A percentile compares a stretch with the other conserved stretches of the same genome.
phyloP scores from a whole-genome alignment of 345 rosid species.

The Orychophragmus violaceus region DNA sequence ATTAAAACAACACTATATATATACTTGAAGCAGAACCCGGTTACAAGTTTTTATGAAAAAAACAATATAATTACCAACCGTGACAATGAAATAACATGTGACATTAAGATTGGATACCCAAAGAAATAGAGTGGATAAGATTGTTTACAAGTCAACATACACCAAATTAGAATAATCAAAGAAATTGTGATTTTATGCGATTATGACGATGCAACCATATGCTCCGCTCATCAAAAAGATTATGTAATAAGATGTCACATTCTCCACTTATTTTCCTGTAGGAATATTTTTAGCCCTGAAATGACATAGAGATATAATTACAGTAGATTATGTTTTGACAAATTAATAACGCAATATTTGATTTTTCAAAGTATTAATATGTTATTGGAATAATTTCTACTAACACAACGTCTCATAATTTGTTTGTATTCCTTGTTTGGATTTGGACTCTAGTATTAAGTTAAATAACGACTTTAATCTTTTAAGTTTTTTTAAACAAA shows the following conservation, averaged over 20 bases:
- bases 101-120: background rate
- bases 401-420: too few species aligned
- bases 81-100: too few species aligned
- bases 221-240: background rate
- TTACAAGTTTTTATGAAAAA: background rate
- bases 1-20: background rate
- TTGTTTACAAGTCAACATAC: slow-evolving; percentile 28
- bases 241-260: background rate
- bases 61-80: background rate
- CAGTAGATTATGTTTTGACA: slow-evolving; percentile 12
- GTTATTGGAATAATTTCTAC: background rate
- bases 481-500: too few species aligned
- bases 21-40: background rate
- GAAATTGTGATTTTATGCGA: slow-evolving; percentile 12
- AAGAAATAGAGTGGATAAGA: slow-evolving; percentile 10
- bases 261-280: slow-evolving; percentile 5
- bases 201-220: slow-evolving; percentile 24
- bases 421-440: too few species aligned
- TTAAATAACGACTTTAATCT: too few species aligned
- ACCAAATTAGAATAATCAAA: background rate
- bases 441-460: too few species aligned
- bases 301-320: background rate
- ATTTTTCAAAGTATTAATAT: background rate
- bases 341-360: background rate
- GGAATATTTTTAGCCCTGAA: background rate